Conservation (phyloP, 768 basidiomycete genomes). For the Boletus rubroflammeus region DNA sequence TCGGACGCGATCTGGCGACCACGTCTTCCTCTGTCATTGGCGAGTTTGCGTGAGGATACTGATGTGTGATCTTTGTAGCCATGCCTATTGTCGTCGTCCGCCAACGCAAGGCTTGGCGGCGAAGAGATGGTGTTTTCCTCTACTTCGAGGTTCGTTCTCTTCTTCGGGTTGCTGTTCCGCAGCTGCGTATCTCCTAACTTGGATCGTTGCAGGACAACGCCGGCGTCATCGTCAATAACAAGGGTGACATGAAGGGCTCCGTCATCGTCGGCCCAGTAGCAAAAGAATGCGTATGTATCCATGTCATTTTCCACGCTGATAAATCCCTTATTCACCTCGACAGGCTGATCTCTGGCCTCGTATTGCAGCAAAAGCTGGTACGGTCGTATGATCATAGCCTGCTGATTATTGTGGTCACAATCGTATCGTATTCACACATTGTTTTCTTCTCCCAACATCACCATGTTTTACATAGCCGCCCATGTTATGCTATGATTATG, state of each 20-base stretch:
- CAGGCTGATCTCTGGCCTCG: conserved; percentile 98
- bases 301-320: not conserved
- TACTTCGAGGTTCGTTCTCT: conserved; percentile 77
- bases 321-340: not conserved
- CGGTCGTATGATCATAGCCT: conserved; percentile 71
- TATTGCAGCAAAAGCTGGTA: conserved; percentile 98
- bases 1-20: not conserved
- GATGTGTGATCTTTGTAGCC: conserved; percentile 45
- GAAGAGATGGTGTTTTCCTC: conserved; percentile 97
- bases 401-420: conserved; percentile 12
- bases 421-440: conserved; percentile 4
- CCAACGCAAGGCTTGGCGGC: conserved; percentile 97
- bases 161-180: not conserved
- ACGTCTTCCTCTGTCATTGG: not conserved
- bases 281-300: conserved; percentile 90
- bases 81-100: conserved; percentile 97
- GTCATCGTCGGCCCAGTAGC: conserved; percentile 96
- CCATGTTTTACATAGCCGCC: conserved; percentile 17
- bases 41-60: not conserved
- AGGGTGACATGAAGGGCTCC: conserved; percentile 99
- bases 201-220: conserved; percentile 69
- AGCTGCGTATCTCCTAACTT: not conserved
- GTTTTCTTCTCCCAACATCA: not conserved
- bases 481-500: conserved; percentile 21
- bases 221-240: conserved; percentile 96